A percentile compares a stretch with the other conserved stretches of the same genome.
Evolutionary conservation across 2,329 filamentous ascomycete genomes (phyloP).

Genomic region (Tolypocladium guangdongense): DNA sequence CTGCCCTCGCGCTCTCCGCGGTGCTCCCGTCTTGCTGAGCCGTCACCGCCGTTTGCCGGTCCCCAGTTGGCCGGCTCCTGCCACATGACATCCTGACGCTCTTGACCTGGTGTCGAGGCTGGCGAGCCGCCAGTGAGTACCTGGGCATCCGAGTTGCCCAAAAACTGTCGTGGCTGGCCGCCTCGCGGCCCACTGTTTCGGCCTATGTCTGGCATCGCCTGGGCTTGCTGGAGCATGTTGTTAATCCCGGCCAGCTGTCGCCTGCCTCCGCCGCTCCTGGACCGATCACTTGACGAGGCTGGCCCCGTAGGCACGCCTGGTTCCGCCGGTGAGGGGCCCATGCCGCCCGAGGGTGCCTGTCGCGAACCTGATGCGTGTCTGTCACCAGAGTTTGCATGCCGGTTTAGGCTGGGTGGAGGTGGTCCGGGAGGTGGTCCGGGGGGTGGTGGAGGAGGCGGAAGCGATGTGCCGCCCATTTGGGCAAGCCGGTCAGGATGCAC

Average conservation of each 20-base stretch:
- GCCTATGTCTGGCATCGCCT: constrained; percentile 24
- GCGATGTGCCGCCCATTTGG: constrained; percentile 26
- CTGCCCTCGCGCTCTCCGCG: constrained; percentile 32
- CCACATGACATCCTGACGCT: constrained; percentile 34
- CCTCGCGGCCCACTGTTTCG: constrained; percentile 24
- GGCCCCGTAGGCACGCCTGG: constrained; percentile 23
- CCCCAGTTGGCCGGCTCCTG: constrained; percentile 21
- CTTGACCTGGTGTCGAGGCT: constrained; percentile 35
- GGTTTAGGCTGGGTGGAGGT: constrained; percentile 13
- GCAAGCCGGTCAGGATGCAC: constrained; percentile 41
- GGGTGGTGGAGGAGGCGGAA: constrained; percentile 6
- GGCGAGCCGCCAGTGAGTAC: constrained; percentile 44
- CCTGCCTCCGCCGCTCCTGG: constrained; percentile 27
- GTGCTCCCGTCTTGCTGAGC: constrained; percentile 21
- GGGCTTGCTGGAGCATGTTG: constrained; percentile 42
- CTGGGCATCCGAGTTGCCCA: constrained; percentile 45
- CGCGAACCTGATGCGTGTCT: constrained; percentile 13
- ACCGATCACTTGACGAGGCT: constrained; percentile 24
- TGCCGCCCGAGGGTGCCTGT: constrained; percentile 7
- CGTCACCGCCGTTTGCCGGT: constrained; percentile 20
- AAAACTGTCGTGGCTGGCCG: constrained; percentile 26
- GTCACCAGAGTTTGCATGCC: constrained; percentile 22
- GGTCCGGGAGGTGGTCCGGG: constrained; percentile 20
- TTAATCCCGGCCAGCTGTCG: constrained; percentile 51
- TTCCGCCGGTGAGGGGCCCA: constrained; percentile 14